Evolutionary conservation across 306 rosid species (phyloP), one percentile per base, ranked within the genome.

Genomic region (Quercus parvula): DNA sequence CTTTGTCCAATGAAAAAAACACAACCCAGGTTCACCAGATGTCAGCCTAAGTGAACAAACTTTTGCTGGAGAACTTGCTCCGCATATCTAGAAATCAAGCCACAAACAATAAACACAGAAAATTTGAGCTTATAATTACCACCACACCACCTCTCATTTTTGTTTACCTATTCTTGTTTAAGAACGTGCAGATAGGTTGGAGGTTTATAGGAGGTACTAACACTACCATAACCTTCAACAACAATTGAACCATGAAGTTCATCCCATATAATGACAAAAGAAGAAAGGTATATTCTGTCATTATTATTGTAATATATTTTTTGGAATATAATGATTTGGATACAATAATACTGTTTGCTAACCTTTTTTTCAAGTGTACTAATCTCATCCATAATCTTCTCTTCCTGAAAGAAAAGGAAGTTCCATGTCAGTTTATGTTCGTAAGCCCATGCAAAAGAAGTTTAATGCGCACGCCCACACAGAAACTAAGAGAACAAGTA

Each of bases 301-400:
- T 7, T 15, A 17, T 3, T 28, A 38, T 7, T 31, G 12, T 33
- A 33, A 66, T 31, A 64, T 64, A 31, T 30, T 17, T 7, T 7
- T 17, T 0, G 6, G 0, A 7, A 66, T 31, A 63, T 2, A 64
- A 64, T 7, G 19, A 33, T 0, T 66, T 28, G 46, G 70, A 31
- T 64, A 24, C 1, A 28, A 63, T 63, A 6, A 28, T 12, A 10
- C 10, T 30, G 22, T 64, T 17, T 6, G 6, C 72, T 67, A 58
- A 86, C 89, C 89, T 83, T 81, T 56, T 28, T 72, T 77, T 76
- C 75, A 24, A 86, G 83, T 9, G 75, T 52, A 27, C n/a, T 41
- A 75, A 86, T 81, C 76, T 86, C 84, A 68, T 13, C 30, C 73
- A 57, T 56, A 38, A 82, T 33, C 56, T n/a, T 61, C 9, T 70